Evolutionary conservation across 75 land plant species (phyloP).

Genomic region (Larix kaempferi): DNA sequence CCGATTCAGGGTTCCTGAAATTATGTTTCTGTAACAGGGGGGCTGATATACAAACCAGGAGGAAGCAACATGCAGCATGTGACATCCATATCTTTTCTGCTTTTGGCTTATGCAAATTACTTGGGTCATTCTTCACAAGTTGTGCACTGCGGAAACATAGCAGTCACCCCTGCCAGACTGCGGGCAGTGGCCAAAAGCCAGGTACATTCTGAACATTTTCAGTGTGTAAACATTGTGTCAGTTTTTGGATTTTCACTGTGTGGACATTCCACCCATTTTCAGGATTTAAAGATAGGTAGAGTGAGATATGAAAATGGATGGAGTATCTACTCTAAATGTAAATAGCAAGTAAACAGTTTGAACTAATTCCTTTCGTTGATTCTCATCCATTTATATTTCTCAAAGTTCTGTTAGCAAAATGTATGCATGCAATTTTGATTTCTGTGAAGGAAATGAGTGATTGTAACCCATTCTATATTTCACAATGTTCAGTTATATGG

Average conservation of each 20-base stretch:
- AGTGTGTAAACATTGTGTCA: too few relatives aligned
- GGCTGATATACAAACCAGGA: constrained; percentile 68
- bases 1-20: not conserved
- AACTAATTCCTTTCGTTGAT: too few relatives aligned
- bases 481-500: not conserved
- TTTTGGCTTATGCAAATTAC: constrained; percentile 75
- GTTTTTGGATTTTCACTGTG: too few relatives aligned
- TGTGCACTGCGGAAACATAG: constrained; percentile 57
- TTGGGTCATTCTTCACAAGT: constrained; percentile 47
- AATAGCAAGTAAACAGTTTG: too few relatives aligned
- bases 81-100: constrained; percentile 75
- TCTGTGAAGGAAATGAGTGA: constrained; percentile 8
- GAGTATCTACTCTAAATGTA: too few relatives aligned
- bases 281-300: too few relatives aligned
- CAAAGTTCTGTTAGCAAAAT: too few relatives aligned
- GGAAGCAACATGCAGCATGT: constrained; percentile 93
- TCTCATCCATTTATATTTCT: too few relatives aligned
- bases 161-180: constrained; percentile 43
- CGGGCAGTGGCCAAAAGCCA: constrained; percentile 58
- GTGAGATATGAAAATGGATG: too few relatives aligned
- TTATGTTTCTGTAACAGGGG: constrained; percentile 50
- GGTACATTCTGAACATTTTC: too few relatives aligned
- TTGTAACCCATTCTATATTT: too few relatives aligned
- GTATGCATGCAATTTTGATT: not conserved
- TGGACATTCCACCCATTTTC: too few relatives aligned